Percentiles rank a stretch among this genome's conserved stretches.
Evolutionary conservation across 345 rosid species (phyloP).

Genomic region (Syzygium jambos): DNA sequence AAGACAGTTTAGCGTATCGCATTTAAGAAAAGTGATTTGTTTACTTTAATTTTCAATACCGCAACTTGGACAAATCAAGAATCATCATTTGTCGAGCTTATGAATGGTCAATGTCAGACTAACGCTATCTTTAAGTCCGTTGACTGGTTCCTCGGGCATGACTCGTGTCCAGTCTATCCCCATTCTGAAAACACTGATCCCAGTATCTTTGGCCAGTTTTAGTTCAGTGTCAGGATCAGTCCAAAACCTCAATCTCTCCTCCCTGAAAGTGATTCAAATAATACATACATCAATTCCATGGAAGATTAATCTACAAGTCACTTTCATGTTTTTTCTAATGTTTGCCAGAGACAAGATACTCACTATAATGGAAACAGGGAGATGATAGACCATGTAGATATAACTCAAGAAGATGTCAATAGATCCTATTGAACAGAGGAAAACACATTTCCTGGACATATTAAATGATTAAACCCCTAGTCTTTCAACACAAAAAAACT

Average conservation of each 20-base stretch:
- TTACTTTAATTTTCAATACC: conserved; percentile 1
- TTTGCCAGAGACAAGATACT: background rate
- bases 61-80: conserved; percentile 3
- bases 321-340: background rate
- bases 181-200: conserved; percentile 75
- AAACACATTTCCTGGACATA: background rate
- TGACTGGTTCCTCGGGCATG: conserved; percentile 83
- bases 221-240: conserved; percentile 91
- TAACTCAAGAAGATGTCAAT: background rate
- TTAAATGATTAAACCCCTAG: background rate
- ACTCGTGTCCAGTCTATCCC: conserved; percentile 90
- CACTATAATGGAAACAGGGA: background rate
- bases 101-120: conserved; percentile 17
- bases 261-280: conserved; percentile 41
- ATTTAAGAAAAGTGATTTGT: background rate
- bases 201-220: conserved; percentile 81
- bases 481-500: conserved; percentile 7
- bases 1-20: background rate
- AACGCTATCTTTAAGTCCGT: conserved; percentile 60
- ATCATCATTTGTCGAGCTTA: background rate
- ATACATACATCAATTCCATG: background rate
- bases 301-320: background rate
- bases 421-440: background rate
- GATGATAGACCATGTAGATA: background rate
- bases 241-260: conserved; percentile 93